phyloP scores from a whole-genome alignment of 345 rosid genomes.

The Rubroshorea leprosula region DNA sequence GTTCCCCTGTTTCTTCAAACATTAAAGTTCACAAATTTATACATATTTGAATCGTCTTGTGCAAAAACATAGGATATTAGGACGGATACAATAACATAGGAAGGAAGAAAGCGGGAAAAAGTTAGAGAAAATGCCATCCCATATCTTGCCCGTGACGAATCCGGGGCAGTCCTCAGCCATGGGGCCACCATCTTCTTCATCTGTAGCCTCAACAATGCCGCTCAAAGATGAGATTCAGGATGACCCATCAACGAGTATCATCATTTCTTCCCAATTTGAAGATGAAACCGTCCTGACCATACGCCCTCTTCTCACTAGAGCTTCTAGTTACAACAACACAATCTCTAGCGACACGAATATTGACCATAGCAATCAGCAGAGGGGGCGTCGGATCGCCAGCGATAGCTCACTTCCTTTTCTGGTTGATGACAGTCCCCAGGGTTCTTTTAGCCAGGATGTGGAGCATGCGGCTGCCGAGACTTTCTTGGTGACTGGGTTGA shows the following conservation, averaged over 20 bases:
- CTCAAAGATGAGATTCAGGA: conserved; percentile 35
- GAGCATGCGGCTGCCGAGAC: conserved; percentile 66
- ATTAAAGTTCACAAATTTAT: too few relatives aligned
- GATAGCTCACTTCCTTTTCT: conserved; percentile 48
- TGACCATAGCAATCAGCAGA: conserved; percentile 32
- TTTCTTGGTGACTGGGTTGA: conserved; percentile 50
- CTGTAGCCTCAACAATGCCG: conserved; percentile 23
- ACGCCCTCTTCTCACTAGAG: conserved; percentile 50
- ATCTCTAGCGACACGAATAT: conserved; percentile 7
- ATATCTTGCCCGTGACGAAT: conserved; percentile 30
- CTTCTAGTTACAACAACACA: conserved; percentile 38
- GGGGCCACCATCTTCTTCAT: conserved; percentile 9
- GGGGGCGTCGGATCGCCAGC: conserved; percentile 53
- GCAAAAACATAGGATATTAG: too few relatives aligned
- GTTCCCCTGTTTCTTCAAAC: too few relatives aligned
- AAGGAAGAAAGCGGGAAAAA: background rate
- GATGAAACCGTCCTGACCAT: conserved; percentile 31
- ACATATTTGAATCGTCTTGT: background rate
- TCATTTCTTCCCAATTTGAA: conserved; percentile 44
- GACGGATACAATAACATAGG: background rate
- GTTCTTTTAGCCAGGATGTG: conserved; percentile 42
- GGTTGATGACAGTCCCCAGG: conserved; percentile 27
- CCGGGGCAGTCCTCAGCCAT: too few relatives aligned
- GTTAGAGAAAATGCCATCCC: conserved; percentile 35
- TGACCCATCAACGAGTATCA: conserved; percentile 41